Percentiles rank a stretch among this genome's conserved stretches.
These are phyloP conservation scores for Yarrowia sp. DNA, from an alignment of 805 yeast genomes.

Conservation along the genomic window DNA sequence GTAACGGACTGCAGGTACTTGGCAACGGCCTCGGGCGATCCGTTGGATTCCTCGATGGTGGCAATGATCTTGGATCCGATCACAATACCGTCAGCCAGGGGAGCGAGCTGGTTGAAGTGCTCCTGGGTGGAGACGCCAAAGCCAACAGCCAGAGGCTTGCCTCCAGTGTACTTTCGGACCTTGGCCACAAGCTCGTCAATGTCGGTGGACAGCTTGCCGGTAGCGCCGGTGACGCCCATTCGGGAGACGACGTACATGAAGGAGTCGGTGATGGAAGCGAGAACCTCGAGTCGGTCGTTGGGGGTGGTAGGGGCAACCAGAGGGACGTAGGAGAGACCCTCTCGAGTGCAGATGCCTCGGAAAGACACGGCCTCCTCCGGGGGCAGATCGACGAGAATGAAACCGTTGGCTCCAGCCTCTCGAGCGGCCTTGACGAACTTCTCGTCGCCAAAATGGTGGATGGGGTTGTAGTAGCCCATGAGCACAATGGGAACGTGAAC, in stretches of 20 bases:
- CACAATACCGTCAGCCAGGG: conserved; percentile 91
- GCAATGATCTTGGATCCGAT: conserved; percentile 88
- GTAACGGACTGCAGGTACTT: conserved; percentile 73
- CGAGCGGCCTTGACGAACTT: conserved; percentile 77
- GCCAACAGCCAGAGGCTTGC: conserved; percentile 90
- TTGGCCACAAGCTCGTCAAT: conserved; percentile 72
- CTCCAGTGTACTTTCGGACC: conserved; percentile 76
- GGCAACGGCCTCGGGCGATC: conserved; percentile 61
- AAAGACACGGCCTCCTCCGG: conserved; percentile 96
- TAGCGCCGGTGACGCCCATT: conserved; percentile 98
- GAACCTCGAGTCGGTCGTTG: conserved; percentile 78
- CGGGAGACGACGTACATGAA: conserved; percentile 95
- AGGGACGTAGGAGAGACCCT: conserved; percentile 86
- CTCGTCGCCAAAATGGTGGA: conserved; percentile 87
- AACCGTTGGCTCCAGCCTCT: conserved; percentile 92
- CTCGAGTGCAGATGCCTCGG: conserved; percentile 70
- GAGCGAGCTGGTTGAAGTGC: conserved; percentile 81
- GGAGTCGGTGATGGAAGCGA: conserved; percentile 89
- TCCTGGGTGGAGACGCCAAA: conserved; percentile 96
- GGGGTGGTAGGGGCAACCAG: conserved; percentile 97
- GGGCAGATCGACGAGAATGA: conserved; percentile 92
- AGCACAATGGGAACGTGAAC: conserved; percentile 86
- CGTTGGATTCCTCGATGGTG: conserved; percentile 66
- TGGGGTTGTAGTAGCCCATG: conserved; percentile 98
- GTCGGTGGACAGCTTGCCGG: conserved; percentile 65